These are phyloP conservation scores for Spatholobus suberectus DNA, from an alignment of 306 rosid species.

Conservation along the genomic window DNA sequence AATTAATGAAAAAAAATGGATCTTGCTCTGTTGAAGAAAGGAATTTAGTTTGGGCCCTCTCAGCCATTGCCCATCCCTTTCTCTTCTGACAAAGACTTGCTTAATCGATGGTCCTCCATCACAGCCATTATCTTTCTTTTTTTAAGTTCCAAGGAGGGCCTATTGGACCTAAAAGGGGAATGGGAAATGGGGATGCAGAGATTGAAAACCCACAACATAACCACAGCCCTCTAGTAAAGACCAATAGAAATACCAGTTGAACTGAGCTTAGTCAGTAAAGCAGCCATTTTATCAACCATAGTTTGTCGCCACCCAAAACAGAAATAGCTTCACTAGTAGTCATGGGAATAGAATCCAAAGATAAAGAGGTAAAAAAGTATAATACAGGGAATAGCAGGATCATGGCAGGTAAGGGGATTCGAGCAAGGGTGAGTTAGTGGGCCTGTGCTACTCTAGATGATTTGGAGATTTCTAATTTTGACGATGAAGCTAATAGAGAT, in stretches of 20 bases:
- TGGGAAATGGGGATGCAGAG: not conserved
- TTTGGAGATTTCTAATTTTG: too few relatives aligned
- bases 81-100: not conserved
- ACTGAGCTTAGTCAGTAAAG: not conserved
- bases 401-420: too few relatives aligned
- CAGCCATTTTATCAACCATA: not conserved
- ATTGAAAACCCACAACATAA: not conserved
- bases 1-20: not conserved
- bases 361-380: too few relatives aligned
- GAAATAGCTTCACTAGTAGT: too few relatives aligned
- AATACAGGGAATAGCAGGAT: too few relatives aligned
- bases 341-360: too few relatives aligned
- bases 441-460: too few relatives aligned
- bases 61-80: not conserved
- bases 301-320: not conserved
- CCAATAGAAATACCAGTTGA: not conserved
- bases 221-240: not conserved
- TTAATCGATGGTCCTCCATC: not conserved
- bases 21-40: not conserved
- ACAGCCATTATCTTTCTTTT: not conserved
- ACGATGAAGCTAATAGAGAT: too few relatives aligned
- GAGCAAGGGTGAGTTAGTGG: too few relatives aligned
- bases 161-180: not conserved
- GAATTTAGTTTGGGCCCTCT: not conserved
- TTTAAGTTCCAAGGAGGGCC: not conserved